Conservation (phyloP, 768 basidiomycete species). For the Lyophyllum decastes region DNA sequence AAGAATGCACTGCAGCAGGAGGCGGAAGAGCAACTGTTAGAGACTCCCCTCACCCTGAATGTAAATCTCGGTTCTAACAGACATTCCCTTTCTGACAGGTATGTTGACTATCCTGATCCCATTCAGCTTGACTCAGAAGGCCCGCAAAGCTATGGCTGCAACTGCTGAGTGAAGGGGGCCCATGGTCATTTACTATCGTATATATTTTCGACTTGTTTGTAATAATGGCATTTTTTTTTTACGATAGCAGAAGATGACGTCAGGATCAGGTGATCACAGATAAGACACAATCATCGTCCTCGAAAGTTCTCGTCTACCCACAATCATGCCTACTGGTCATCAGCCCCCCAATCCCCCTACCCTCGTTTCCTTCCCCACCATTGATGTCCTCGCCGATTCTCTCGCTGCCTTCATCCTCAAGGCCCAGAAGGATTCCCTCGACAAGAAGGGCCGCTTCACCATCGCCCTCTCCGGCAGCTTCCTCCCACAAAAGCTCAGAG, state of each 20-base stretch:
- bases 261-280: constrained; percentile 9
- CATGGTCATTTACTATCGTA: constrained; percentile 4
- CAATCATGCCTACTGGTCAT: constrained; percentile 40
- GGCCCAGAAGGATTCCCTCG: constrained; percentile 86
- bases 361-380: constrained; percentile 67
- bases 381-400: constrained; percentile 54
- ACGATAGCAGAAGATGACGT: not conserved
- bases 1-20: constrained; percentile 99
- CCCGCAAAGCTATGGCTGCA: constrained; percentile 90
- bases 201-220: constrained; percentile 10
- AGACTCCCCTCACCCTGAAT: constrained; percentile 10
- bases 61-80: constrained; percentile 11
- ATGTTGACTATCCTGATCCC: constrained; percentile 98
- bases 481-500: constrained; percentile 78
- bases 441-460: constrained; percentile 88
- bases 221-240: constrained; percentile 1
- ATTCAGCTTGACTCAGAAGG: constrained; percentile 95
- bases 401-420: constrained; percentile 84
- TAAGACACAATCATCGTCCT: not conserved
- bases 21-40: constrained; percentile 92
- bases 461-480: constrained; percentile 94
- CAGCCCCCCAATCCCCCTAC: constrained; percentile 66
- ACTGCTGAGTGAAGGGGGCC: constrained; percentile 54
- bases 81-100: constrained; percentile 49
- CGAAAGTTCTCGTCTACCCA: not conserved